These are phyloP conservation scores for Fonsecaea pugnacius DNA, from an alignment of 2,329 filamentous ascomycete genomes.

Conservation along the genomic window DNA sequence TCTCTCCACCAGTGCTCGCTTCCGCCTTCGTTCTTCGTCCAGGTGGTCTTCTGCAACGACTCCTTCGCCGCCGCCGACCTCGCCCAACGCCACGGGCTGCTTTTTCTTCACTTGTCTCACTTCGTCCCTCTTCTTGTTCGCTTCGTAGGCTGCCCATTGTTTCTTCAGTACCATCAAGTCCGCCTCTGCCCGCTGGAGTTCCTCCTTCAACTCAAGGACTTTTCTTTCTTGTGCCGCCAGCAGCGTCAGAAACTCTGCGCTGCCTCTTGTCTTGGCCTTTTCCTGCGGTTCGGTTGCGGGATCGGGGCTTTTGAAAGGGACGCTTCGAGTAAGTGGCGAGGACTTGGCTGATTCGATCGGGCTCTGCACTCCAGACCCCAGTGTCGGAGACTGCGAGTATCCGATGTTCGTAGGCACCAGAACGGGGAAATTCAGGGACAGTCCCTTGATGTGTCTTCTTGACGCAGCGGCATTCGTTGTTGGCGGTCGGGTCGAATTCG, in stretches of 20 bases:
- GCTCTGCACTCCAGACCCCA: slow-evolving; percentile 38
- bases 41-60: slow-evolving; percentile 18
- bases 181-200: slow-evolving; percentile 78
- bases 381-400: slow-evolving; percentile 40
- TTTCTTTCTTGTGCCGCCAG: slow-evolving; percentile 89
- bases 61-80: slow-evolving; percentile 18
- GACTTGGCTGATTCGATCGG: slow-evolving; percentile 36
- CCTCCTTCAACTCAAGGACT: slow-evolving; percentile 88
- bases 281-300: slow-evolving; percentile 31
- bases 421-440: slow-evolving; percentile 55
- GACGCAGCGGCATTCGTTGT: slow-evolving; percentile 14
- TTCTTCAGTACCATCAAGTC: slow-evolving; percentile 78
- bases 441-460: slow-evolving; percentile 49
- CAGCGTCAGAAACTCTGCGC: slow-evolving; percentile 77
- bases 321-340: slow-evolving; percentile 28
- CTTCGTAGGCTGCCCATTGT: slow-evolving; percentile 79
- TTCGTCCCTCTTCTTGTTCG: slow-evolving; percentile 73
- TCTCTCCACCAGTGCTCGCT: slow-evolving; percentile 31
- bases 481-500: slow-evolving; percentile 19
- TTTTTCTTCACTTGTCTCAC: slow-evolving; percentile 43
- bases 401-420: slow-evolving; percentile 41
- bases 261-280: slow-evolving; percentile 51
- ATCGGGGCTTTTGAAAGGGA: slow-evolving; percentile 22
- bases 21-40: slow-evolving; percentile 33
- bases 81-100: slow-evolving; percentile 29